Evolutionary conservation across 2,329 filamentous ascomycete genomes (phyloP).

Genomic region (Tolypocladium album): DNA sequence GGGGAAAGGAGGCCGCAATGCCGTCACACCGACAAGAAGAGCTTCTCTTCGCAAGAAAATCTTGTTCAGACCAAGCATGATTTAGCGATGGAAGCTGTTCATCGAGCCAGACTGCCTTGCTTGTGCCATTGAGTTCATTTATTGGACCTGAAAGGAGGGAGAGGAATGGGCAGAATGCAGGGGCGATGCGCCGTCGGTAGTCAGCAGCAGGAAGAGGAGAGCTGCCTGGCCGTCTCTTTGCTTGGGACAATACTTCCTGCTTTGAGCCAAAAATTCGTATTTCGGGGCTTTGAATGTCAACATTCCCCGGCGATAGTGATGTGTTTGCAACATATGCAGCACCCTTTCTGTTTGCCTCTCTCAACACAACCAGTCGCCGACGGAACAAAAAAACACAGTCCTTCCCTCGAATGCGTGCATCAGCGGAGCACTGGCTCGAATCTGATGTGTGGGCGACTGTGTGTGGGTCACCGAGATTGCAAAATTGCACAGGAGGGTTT

Average conservation of each 20-base stretch:
- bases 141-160: background rate
- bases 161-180: background rate
- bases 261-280: background rate
- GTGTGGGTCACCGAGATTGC: background rate
- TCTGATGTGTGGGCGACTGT: background rate
- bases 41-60: background rate
- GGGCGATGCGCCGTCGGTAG: background rate
- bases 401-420: background rate
- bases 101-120: background rate
- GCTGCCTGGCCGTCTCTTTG: background rate
- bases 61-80: background rate
- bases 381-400: background rate
- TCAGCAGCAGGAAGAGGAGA: background rate
- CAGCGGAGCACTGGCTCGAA: background rate
- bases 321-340: background rate
- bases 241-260: background rate
- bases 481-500: background rate
- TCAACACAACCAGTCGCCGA: background rate
- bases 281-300: constrained; percentile 7
- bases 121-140: background rate
- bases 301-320: background rate
- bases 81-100: background rate
- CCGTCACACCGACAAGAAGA: background rate
- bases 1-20: background rate
- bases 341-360: background rate